Conservation (phyloP, 495 filamentous ascomycete genomes). For the Opeltia flavorubescens region DNA sequence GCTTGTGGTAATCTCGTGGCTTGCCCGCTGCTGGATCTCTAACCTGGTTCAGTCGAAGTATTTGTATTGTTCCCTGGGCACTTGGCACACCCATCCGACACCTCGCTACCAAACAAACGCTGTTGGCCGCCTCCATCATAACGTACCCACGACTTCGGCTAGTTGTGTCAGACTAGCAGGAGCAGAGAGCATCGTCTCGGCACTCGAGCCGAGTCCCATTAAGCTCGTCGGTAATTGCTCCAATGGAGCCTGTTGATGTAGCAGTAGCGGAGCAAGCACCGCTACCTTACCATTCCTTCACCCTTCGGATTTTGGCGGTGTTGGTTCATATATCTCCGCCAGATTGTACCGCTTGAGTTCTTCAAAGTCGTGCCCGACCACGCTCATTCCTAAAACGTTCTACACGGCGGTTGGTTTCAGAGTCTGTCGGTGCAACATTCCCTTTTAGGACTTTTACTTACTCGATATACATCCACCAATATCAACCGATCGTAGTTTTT, state of each 20-base stretch:
- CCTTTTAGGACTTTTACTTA: constrained; percentile 26
- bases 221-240: background rate
- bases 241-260: background rate
- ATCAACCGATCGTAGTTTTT: constrained; percentile 71
- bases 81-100: background rate
- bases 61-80: background rate
- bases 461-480: constrained; percentile 79
- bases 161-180: too few relatives aligned
- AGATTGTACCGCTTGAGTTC: constrained; percentile 58
- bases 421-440: constrained; percentile 3
- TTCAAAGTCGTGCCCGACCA: constrained; percentile 56
- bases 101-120: background rate
- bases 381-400: constrained; percentile 70
- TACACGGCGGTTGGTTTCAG: constrained; percentile 22
- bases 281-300: background rate
- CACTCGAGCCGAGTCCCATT: background rate
- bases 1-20: background rate
- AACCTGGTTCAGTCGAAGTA: background rate
- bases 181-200: too few relatives aligned
- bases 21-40: background rate
- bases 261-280: background rate
- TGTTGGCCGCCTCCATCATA: background rate
- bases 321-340: constrained; percentile 45
- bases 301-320: constrained; percentile 16
- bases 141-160: background rate